Evolutionary conservation across 352 stramenopile species (phyloP), one percentile per base, ranked within the genome.

Genomic region (Pythium phragmiticola): DNA sequence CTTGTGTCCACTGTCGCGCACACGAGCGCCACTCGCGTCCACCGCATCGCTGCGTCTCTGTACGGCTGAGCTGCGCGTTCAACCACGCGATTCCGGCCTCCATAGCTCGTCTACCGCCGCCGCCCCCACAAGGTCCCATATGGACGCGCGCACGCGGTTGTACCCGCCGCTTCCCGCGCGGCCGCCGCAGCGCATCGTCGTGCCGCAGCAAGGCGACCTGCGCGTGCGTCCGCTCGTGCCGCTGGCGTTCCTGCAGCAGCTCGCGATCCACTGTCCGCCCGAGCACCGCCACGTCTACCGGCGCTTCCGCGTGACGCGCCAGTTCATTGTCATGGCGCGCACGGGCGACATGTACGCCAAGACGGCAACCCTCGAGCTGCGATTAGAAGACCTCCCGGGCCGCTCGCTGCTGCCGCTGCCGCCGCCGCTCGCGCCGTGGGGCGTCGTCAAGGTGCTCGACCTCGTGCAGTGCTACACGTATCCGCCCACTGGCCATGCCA

Each of bases 261-360:
- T 90, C 17, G 70, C 72, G 34, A 80, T 92, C 56, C 83, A 92
- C 60, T 72, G 65, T 48, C 73, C 68, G 16, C 71, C 78, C 47
- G 70, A 73, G 28, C 70, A 65, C 26, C 71, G 69, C 17, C 76
- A 76, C 43, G 62, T 77, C 60, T 90, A 92, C 69, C 37, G 60
- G 48, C 71, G 71, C 28, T 92, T 92, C 53, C 55, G 84, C 30
- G 54, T 92, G 23, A 63, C 67, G 60, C 83, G 83, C 57, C 78
- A 78, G 55, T 92, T 92, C 52, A 78, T 92, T 61, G 79, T 90
- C 62, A 88, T 92, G 81, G 80, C 81, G 33, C 82, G 64, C 42
- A 69, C 80, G 50, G 83, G 83, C 19, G 76, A 92, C 49, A 51
- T 92, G 59, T 92, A 80, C 72, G 78, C 73, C 46, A 79, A 89